Conservation (phyloP, 139 green algal species). For the Chlorella sp. region DNA sequence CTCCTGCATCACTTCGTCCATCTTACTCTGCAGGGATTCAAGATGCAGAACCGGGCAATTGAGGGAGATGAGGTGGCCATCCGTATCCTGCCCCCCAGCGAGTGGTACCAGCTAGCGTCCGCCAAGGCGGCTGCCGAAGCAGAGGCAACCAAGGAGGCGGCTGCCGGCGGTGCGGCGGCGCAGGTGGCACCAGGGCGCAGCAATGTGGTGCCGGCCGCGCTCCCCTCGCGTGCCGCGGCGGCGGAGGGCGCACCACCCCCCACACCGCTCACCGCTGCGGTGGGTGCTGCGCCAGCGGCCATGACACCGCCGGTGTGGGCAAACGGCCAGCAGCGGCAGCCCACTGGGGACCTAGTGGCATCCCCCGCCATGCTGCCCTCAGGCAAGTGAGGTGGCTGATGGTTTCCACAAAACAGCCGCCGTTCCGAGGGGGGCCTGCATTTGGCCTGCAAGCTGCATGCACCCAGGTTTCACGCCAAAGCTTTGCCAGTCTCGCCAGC, state of each 20-base stretch:
- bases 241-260: neutral
- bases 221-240: neutral
- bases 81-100: constrained; percentile 56
- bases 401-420: too few relatives aligned
- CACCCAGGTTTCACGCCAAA: too few relatives aligned
- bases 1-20: neutral
- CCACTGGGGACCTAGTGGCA: constrained; percentile 30
- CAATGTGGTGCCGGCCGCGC: neutral
- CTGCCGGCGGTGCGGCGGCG: neutral
- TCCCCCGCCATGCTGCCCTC: constrained; percentile 30
- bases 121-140: constrained; percentile 39
- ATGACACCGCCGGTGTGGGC: constrained; percentile 11
- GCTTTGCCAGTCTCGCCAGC: too few relatives aligned
- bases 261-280: constrained; percentile 21
- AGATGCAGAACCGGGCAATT: constrained; percentile 73
- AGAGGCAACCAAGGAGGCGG: neutral
- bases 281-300: neutral
- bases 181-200: neutral
- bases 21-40: constrained; percentile 29
- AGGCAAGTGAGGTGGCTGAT: neutral
- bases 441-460: too few relatives aligned
- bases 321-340: neutral
- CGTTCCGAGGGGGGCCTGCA: too few relatives aligned
- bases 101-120: constrained; percentile 31
- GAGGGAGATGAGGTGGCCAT: constrained; percentile 90